phyloP scores from a whole-genome alignment of 2,329 filamentous ascomycete genomes.

The Botrytis galanthina region DNA sequence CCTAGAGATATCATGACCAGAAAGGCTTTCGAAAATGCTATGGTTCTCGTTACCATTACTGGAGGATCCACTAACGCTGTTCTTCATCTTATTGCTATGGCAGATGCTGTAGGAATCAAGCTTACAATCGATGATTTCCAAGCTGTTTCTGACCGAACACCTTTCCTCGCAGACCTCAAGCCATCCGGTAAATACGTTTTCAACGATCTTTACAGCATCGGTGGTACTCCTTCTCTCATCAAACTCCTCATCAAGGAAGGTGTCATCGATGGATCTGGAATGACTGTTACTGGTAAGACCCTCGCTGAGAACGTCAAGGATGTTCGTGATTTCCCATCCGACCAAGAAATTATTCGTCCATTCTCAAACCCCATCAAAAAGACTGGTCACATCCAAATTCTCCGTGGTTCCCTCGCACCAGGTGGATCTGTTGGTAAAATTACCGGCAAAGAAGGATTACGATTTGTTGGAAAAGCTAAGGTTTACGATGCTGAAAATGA shows the following conservation, averaged over 20 bases:
- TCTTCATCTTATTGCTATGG: constrained; percentile 80
- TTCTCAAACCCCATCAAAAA: constrained; percentile 67
- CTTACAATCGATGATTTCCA: constrained; percentile 87
- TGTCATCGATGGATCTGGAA: constrained; percentile 56
- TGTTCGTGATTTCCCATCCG: constrained; percentile 60
- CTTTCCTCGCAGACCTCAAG: constrained; percentile 79
- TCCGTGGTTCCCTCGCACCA: constrained; percentile 66
- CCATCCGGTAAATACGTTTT: constrained; percentile 68
- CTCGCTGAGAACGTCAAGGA: constrained; percentile 58
- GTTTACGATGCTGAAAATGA: constrained; percentile 69
- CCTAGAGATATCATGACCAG: constrained; percentile 77
- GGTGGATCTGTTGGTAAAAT: constrained; percentile 73
- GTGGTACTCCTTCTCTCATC: constrained; percentile 56
- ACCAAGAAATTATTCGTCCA: constrained; percentile 69
- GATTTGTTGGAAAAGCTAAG: constrained; percentile 66
- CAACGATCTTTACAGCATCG: constrained; percentile 55
- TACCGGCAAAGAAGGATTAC: constrained; percentile 69
- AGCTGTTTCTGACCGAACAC: constrained; percentile 72
- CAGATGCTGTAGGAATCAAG: constrained; percentile 76
- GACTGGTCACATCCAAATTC: constrained; percentile 71
- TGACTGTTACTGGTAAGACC: constrained; percentile 59
- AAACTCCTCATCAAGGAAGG: constrained; percentile 58
- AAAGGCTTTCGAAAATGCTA: constrained; percentile 79
- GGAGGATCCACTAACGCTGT: constrained; percentile 85
- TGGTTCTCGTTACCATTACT: constrained; percentile 78